Evolutionary conservation across 768 basidiomycete species (phyloP), one percentile per base, ranked within the genome.

Genomic region (Serpula lacrymans): DNA sequence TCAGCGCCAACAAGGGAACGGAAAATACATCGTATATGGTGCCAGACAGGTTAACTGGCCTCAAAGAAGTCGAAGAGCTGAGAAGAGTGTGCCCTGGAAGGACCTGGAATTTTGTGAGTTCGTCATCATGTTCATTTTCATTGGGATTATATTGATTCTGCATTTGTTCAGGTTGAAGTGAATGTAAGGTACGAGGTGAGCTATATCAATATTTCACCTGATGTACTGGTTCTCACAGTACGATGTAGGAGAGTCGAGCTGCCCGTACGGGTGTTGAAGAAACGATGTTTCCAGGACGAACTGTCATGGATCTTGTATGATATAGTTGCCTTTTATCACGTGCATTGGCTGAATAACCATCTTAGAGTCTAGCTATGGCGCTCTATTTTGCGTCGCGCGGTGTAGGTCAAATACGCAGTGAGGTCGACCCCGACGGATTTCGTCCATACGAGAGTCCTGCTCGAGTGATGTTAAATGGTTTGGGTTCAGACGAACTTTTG

Each of bases 401-500:
- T 0, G 53, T 64, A 24, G 95, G 96, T 2, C 65, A 72, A 35
- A 53, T 88, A 0, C 70, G 74, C 23, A 50, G 49, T 9, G 36
- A 54, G 10, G 59, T 63, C 1, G 56, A 67, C 4, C 60, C 72
- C 3, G 52, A 52, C 14, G 29, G 31, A 17, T 50, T 54, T 23
- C 50, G 37, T 24, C 64, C 69, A 6, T 95, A 96, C 62, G 72
- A 64, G 0, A 93, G 86, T 47, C 60, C 71, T 6, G 91, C 96
- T 1, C 76, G 79, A 31, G 92, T 98, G 1, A 67, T 97, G 7
- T 65, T 99, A 18, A 94, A 82, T 47, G 96, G 96, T 1, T 69
- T 99, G 6, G 96, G 96, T 0, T 89, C 96, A 1, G 96, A 99
- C 56, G 96, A 99, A 58, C 71, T 97, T 28, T 70, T 99, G 4